Percentiles rank a stretch among this genome's conserved stretches.
Conservation (phyloP, 1,284 basidiomycete species). For the Testicularia cyperi region DNA sequence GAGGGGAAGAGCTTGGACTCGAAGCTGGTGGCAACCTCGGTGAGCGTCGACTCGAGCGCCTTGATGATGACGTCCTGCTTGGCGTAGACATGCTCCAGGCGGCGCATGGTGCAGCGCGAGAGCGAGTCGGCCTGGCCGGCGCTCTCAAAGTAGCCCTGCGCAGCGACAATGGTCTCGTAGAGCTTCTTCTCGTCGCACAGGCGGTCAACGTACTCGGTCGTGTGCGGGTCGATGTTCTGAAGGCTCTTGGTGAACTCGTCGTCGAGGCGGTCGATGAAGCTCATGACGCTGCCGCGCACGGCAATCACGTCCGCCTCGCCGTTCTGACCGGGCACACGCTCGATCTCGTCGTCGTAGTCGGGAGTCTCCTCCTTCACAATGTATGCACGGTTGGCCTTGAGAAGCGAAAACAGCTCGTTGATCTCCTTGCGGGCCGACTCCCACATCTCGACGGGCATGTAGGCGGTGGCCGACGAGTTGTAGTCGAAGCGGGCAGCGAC, state of each 20-base stretch:
- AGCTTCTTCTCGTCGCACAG: slow-evolving; percentile 80
- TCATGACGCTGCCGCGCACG: slow-evolving; percentile 58
- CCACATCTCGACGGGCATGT: slow-evolving; percentile 94
- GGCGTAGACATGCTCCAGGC: slow-evolving; percentile 96
- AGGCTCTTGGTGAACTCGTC: slow-evolving; percentile 98
- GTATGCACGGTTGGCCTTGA: slow-evolving; percentile 73
- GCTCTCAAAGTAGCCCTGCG: slow-evolving; percentile 77
- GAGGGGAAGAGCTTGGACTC: slow-evolving; percentile 53
- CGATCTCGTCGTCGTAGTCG: slow-evolving; percentile 89
- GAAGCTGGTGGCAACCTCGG: slow-evolving; percentile 48
- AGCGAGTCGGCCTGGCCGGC: slow-evolving; percentile 44
- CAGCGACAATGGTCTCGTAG: slow-evolving; percentile 87
- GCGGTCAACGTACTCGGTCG: slow-evolving; percentile 95
- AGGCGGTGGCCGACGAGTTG: slow-evolving; percentile 79
- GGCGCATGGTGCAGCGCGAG: slow-evolving; percentile 81
- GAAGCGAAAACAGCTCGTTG: slow-evolving; percentile 78
- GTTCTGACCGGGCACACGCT: slow-evolving; percentile 72
- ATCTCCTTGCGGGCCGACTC: slow-evolving; percentile 81
- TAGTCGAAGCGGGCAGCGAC: slow-evolving; percentile 97
- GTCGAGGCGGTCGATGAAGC: slow-evolving; percentile 89
- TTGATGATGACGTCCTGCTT: slow-evolving; percentile 89
- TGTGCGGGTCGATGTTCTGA: slow-evolving; percentile 98
- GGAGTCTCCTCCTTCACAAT: slow-evolving; percentile 77
- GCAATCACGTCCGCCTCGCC: slow-evolving; percentile 53
- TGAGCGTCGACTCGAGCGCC: slow-evolving; percentile 73